Evolutionary conservation across 1,284 basidiomycete species (phyloP), one percentile per base, ranked within the genome.

Genomic region (Marasmius tenuissimus): DNA sequence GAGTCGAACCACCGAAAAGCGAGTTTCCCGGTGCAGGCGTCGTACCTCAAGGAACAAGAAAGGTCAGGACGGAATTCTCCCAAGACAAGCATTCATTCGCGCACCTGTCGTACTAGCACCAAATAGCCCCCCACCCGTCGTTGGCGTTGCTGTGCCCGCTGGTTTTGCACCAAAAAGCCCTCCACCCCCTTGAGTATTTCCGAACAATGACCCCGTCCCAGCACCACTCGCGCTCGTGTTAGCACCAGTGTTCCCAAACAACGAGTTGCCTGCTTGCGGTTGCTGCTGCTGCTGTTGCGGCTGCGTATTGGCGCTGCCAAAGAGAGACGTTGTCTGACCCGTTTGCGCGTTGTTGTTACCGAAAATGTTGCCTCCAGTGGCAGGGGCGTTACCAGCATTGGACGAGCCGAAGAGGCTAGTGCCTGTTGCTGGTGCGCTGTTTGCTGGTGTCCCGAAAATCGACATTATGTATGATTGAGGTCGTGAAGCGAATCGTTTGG

Each of bases 111-210:
- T n/a, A 47, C 45, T 47, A n/a, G 27, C 27, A 27, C 75, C 73
- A 59, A 76, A 75, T 6, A 73, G 54, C n/a, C 69, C 67, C 27
- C 74, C 72, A 8, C 73, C 72, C 3, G 71, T 56, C 1, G 66
- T 55, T 6, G 65, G 66, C 49, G 68, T 66, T 60, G 61, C 60
- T 52, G 64, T 22, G 37, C 12, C 69, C 63, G 60, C 59, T 67
- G 49, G 38, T 64, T 50, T 58, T 62, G 48, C 68, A 47, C 45
- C 72, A 57, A 72, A 73, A 35, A 72, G 62, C 22, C 72, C 69
- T 45, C 68, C 65, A 14, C 67, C 66, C 48, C 59, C 60, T 33
- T 45, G 55, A 48, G 65, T 67, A 45, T 67, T 68, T 7, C 73
- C 74, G 63, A 76, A 77, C 20, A 71, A 66, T 66, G 39, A 60